Conservation (phyloP, 192 early-diverging fungal genomes). For the Bifiguratus adelaidae region DNA sequence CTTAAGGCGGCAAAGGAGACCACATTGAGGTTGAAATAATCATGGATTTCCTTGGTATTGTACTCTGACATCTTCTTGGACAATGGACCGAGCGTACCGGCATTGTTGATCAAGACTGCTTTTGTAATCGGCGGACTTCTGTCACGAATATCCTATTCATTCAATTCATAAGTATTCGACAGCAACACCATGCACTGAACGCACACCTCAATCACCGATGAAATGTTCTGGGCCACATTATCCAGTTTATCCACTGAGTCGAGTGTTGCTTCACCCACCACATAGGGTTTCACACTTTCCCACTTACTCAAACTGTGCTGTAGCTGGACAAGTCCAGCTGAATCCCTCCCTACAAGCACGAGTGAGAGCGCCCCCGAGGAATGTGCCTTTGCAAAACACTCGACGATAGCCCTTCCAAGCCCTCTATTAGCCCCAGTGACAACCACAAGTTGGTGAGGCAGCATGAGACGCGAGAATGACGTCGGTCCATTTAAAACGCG, state of each 20-base stretch:
- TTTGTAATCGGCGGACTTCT: slow-evolving; percentile 6
- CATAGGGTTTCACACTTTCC: slow-evolving; percentile 1
- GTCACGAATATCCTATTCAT: not conserved
- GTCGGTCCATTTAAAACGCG: too few relatives aligned
- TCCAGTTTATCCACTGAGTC: slow-evolving; percentile 1
- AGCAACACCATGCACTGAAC: slow-evolving; percentile 10
- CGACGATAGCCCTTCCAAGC: slow-evolving; percentile 45
- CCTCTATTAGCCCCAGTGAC: slow-evolving; percentile 61
- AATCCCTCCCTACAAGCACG: slow-evolving; percentile 50
- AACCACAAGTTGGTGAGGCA: slow-evolving; percentile 23
- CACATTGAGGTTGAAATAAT: slow-evolving; percentile 46
- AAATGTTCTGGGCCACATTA: not conserved
- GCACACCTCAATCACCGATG: not conserved
- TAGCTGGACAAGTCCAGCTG: slow-evolving; percentile 12
- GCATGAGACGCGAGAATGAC: too few relatives aligned
- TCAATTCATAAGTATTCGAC: not conserved
- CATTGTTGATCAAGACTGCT: slow-evolving; percentile 60
- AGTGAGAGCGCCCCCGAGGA: slow-evolving; percentile 17
- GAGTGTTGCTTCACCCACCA: slow-evolving; percentile 20
- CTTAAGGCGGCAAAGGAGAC: slow-evolving; percentile 38
- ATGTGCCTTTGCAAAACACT: slow-evolving; percentile 18
- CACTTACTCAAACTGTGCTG: slow-evolving; percentile 10
- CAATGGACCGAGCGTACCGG: slow-evolving; percentile 63
- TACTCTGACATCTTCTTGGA: slow-evolving; percentile 42
- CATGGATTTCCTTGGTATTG: slow-evolving; percentile 26